These are phyloP conservation scores for Trichoderma virens DNA, from an alignment of 495 filamentous ascomycete genomes.

Conservation along the genomic window DNA sequence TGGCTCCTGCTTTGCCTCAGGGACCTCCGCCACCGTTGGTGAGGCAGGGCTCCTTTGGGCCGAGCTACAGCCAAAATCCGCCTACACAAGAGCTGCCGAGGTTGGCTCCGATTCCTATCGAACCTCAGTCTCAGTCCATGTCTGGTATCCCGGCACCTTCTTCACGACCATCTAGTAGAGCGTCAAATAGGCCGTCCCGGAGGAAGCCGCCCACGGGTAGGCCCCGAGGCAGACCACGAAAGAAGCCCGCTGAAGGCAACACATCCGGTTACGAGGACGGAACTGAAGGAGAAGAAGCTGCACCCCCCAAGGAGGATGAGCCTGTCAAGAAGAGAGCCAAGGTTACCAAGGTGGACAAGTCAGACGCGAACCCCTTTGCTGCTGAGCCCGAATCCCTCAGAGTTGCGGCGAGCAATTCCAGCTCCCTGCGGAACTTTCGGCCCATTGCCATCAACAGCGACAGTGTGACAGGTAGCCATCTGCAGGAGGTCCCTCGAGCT, in stretches of 20 bases:
- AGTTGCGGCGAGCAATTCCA: constrained; percentile 78
- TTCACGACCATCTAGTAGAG: constrained; percentile 37
- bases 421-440: constrained; percentile 77
- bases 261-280: constrained; percentile 62
- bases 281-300: constrained; percentile 57
- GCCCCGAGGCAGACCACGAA: constrained; percentile 40
- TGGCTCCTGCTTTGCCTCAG: constrained; percentile 14
- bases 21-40: background rate
- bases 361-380: constrained; percentile 59
- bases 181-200: constrained; percentile 22
- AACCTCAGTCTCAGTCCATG: constrained; percentile 8
- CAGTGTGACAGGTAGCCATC: constrained; percentile 35
- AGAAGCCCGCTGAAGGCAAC: constrained; percentile 40
- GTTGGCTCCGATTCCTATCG: constrained; percentile 15
- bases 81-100: background rate
- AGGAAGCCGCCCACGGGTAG: constrained; percentile 31
- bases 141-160: constrained; percentile 25
- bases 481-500: constrained; percentile 71
- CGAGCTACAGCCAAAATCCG: constrained; percentile 1
- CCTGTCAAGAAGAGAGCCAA: constrained; percentile 67
- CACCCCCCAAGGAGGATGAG: constrained; percentile 17
- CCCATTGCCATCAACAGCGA: constrained; percentile 58
- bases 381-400: constrained; percentile 70
- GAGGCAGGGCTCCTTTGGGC: constrained; percentile 2
- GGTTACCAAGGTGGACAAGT: constrained; percentile 59